Evolutionary conservation across 768 basidiomycete species (phyloP).

Genomic region (Suillus occidentalis): DNA sequence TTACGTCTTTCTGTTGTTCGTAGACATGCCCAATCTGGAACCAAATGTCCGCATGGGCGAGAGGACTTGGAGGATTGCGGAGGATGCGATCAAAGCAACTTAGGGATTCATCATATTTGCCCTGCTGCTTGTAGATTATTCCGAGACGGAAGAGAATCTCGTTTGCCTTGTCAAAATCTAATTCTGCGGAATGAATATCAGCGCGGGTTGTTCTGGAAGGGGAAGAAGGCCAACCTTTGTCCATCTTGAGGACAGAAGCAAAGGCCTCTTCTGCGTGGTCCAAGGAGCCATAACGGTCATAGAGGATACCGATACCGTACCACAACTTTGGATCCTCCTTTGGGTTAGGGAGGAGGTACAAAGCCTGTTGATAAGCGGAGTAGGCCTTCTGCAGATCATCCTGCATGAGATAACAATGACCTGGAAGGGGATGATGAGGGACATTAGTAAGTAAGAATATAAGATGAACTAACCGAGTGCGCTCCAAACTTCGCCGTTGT

Average conservation of each 20-base stretch:
- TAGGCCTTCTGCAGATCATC: conserved; percentile 99
- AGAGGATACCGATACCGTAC: conserved; percentile 99
- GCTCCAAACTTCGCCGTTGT: conserved; percentile 99
- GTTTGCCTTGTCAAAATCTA: conserved; percentile 97
- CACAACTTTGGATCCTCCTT: conserved; percentile 98
- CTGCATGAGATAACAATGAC: conserved; percentile 98
- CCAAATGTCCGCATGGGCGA: conserved; percentile 98
- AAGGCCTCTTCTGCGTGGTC: conserved; percentile 99
- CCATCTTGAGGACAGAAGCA: conserved; percentile 93
- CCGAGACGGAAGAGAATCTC: conserved; percentile 98
- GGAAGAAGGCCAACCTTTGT: conserved; percentile 66
- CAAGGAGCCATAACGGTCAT: conserved; percentile 96
- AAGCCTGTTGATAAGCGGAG: conserved; percentile 96
- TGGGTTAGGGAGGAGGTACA: conserved; percentile 93
- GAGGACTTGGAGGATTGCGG: conserved; percentile 90
- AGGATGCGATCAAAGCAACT: conserved; percentile 96
- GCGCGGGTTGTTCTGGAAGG: conserved; percentile 10
- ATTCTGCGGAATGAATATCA: conserved; percentile 32
- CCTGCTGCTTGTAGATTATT: conserved; percentile 99
- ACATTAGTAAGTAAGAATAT: conserved; percentile 13
- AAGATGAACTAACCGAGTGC: conserved; percentile 67
- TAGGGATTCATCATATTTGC: conserved; percentile 86
- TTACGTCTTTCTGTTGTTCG: conserved; percentile 95
- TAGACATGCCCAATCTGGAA: conserved; percentile 99
- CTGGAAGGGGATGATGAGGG: conserved; percentile 37